These are phyloP conservation scores for Gossypium longicalyx DNA, from an alignment of 345 rosid genomes.

Conservation along the genomic window DNA sequence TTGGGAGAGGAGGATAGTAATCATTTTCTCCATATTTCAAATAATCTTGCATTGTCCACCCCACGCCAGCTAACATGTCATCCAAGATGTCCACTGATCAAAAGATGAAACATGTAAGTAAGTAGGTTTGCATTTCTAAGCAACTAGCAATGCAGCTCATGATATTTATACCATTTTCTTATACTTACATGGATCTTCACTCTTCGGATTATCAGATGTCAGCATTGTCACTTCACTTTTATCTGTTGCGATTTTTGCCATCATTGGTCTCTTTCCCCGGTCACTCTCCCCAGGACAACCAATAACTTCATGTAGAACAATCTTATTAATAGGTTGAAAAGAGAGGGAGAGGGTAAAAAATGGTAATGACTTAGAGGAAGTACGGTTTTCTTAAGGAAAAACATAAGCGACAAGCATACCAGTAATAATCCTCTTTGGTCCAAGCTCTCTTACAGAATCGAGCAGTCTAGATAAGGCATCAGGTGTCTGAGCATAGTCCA, in stretches of 20 bases:
- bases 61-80: constrained; percentile 88
- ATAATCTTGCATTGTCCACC: constrained; percentile 94
- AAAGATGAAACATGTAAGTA: constrained; percentile 18
- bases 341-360: neutral
- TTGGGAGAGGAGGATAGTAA: constrained; percentile 84
- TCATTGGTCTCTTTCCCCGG: constrained; percentile 79
- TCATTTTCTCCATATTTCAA: constrained; percentile 82
- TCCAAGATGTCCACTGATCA: constrained; percentile 88
- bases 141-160: neutral
- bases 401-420: constrained; percentile 42
- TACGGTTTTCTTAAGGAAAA: neutral
- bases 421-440: constrained; percentile 76
- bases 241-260: constrained; percentile 83
- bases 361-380: neutral
- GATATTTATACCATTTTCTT: neutral
- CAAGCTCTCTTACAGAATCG: constrained; percentile 84
- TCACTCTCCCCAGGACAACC: constrained; percentile 81
- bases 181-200: constrained; percentile 80
- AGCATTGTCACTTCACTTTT: constrained; percentile 91
- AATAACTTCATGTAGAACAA: constrained; percentile 43
- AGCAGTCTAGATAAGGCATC: constrained; percentile 79
- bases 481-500: constrained; percentile 80
- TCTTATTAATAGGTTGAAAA: constrained; percentile 4
- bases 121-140: constrained; percentile 8
- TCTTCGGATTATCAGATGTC: constrained; percentile 84